Evolutionary conservation across 73 alveolate genomes (phyloP), one percentile per base, ranked within the genome.

Genomic region (Symbiodinium natans): DNA sequence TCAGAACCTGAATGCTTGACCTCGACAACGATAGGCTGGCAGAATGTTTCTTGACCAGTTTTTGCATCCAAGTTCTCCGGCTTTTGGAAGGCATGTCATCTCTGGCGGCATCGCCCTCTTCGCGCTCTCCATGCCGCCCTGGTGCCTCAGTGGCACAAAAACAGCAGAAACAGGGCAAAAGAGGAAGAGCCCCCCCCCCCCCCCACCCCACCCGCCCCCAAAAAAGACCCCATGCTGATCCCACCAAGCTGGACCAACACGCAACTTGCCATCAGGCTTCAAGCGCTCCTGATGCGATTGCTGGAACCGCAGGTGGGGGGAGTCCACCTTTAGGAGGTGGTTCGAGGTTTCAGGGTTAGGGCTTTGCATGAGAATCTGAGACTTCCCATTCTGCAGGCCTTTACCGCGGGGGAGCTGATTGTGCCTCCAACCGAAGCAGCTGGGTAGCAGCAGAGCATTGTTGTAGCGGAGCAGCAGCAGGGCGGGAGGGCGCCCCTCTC

Each of bases 241-340:
- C 59, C 59, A 9, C 59, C 6, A 46, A 6, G 21, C 59, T 46
- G 6, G 6, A 46, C 59, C 59, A 6, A 6, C n/a, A n/a, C 59
- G 13, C 59, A 46, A 13, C 59, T 46, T 46, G n/a, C n/a, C n/a
- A n/a, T 13, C 84, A 88, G 95, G 95, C 63, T 90, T 27, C 96
- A 90, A 34, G 96, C 96, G 38, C 88, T 73, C 21, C 52, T 90
- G 15, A 25, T 71, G 77, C 46, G 96, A 21, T 43, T 90, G 17
- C 75, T 90, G 48, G 96, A 89, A 52, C 96, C 96, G 1, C 96
- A 89, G 96, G 96, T 27, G 27, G 41, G 92, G 17, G 80, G 59
- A n/a, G n/a, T n/a, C n/a, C n/a, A n/a, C n/a, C n/a, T n/a, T 48
- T 48, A 10, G 63, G 8, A 8, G 8, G 17, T 48, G 17, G 63